These are phyloP conservation scores for Phaeoacremonium minimum DNA, from an alignment of 2,329 filamentous ascomycete genomes.

Conservation along the genomic window DNA sequence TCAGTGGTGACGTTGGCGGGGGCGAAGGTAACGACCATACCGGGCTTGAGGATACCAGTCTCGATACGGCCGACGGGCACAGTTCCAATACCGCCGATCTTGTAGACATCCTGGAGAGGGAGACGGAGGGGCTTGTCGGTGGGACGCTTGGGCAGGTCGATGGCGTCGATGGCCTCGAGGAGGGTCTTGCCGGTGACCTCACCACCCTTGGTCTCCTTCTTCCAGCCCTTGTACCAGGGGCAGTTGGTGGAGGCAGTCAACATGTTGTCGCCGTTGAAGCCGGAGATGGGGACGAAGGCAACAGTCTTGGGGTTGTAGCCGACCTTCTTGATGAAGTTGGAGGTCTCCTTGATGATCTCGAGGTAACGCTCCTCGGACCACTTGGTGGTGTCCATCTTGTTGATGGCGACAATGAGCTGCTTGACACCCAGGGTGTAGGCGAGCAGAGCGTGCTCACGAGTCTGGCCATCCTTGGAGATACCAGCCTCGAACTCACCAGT, in stretches of 20 bases:
- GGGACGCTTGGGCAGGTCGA: slow-evolving; percentile 88
- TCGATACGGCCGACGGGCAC: slow-evolving; percentile 99
- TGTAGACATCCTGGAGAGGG: slow-evolving; percentile 99
- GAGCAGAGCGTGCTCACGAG: slow-evolving; percentile 99
- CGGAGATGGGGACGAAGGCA: slow-evolving; percentile 98
- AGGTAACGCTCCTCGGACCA: slow-evolving; percentile 95
- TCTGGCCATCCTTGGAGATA: slow-evolving; percentile 99
- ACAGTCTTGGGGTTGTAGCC: slow-evolving; percentile 99
- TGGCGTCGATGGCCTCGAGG: slow-evolving; percentile 96
- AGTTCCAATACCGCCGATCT: slow-evolving; percentile 99
- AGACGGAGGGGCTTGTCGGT: slow-evolving; percentile 99
- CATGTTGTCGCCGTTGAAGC: slow-evolving; percentile 99
- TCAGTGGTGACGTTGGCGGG: slow-evolving; percentile 99
- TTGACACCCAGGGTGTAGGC: slow-evolving; percentile 99
- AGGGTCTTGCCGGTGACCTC: slow-evolving; percentile 95
- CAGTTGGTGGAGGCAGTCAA: slow-evolving; percentile 83
- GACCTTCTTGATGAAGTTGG: slow-evolving; percentile 99
- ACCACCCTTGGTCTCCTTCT: slow-evolving; percentile 91
- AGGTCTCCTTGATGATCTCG: slow-evolving; percentile 99
- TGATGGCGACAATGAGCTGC: slow-evolving; percentile 99
- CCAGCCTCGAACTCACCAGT: slow-evolving; percentile 99
- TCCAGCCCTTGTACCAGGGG: slow-evolving; percentile 99
- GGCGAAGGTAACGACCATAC: slow-evolving; percentile 97
- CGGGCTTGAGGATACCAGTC: slow-evolving; percentile 91
- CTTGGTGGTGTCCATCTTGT: slow-evolving; percentile 99